phyloP scores from a whole-genome alignment of 2,329 filamentous ascomycete genomes.

The Botrytis squamosa region DNA sequence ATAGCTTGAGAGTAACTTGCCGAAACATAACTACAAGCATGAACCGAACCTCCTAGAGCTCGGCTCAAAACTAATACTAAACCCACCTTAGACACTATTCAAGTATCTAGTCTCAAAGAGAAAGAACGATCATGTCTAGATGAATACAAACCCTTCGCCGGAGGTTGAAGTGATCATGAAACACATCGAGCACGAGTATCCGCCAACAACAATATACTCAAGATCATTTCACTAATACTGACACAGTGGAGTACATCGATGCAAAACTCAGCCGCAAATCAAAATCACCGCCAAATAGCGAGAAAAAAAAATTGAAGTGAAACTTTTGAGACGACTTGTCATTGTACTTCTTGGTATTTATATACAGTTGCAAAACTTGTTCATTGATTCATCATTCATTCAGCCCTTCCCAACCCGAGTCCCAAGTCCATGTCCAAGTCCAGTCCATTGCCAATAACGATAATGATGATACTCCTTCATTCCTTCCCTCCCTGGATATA shows the following conservation, averaged over 20 bases:
- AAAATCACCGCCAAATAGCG: not conserved
- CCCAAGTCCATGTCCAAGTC: not conserved
- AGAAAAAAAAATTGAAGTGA: not conserved
- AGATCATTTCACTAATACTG: not conserved
- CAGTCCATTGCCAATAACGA: not conserved
- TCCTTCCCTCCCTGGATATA: slow-evolving; percentile 15
- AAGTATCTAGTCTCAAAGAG: not conserved
- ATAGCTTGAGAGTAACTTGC: not conserved
- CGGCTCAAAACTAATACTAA: not conserved
- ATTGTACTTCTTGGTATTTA: not conserved
- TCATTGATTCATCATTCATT: slow-evolving; percentile 12
- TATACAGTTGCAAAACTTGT: not conserved
- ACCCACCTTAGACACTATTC: not conserved
- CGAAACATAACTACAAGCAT: not conserved
- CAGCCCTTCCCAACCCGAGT: not conserved
- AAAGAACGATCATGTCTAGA: not conserved
- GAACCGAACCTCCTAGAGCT: not conserved
- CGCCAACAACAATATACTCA: not conserved
- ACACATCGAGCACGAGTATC: not conserved
- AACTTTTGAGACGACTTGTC: not conserved
- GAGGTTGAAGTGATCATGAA: not conserved
- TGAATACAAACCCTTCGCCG: not conserved
- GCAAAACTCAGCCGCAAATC: not conserved
- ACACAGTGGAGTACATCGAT: no score
- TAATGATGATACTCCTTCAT: not conserved